Evolutionary conservation across 257 asterid species (phyloP), one percentile per base, ranked within the genome.

Genomic region (Mentha longifolia): DNA sequence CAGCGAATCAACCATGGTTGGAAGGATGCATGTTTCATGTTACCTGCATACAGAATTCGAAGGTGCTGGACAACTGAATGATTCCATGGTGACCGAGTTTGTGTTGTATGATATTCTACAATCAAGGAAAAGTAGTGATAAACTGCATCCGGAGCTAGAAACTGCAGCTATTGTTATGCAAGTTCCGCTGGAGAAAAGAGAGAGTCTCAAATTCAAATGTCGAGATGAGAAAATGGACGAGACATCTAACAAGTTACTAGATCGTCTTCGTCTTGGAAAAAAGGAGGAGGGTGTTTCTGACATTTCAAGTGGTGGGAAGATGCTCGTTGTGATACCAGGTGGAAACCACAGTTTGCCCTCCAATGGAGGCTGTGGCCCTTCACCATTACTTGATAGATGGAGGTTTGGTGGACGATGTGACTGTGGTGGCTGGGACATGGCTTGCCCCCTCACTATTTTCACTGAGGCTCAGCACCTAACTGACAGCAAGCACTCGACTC

Each of bases 391-490:
- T 10, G 96, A 88, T 51, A 84, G 98, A 55, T 95, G 98, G 99
- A 85, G 97, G 70, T 66, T 54, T 17, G 98, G 98, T 9, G 99
- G 99, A 61, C 91, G 89, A 42, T 95, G 99, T 61, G 99, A 92
- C 56, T 95, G 99, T 80, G 99, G 98, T 63, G 97, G 99, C 46
- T 95, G 99, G 99, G 99, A 95, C 80, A 84, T 95, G 94, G 92
- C 92, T 0, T 95, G 99, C 72, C 93, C 96, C 4, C 85, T 95
- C 41, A 69, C 74, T 66, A 77, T 95, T 73, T 81, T 91, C 43
- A 76, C 79, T 9, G 79, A 76, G 58, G 79, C 78, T 50, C 80
- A 31, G 4, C 76, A 68, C 9, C 78, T 65, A 35, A 67, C 76
- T 59, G 82, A 85, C 77, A 70, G 70, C 63, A 85, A 74, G 61